Evolutionary conservation across 2,329 filamentous ascomycete genomes (phyloP).

Genomic region (Phoma sp.): DNA sequence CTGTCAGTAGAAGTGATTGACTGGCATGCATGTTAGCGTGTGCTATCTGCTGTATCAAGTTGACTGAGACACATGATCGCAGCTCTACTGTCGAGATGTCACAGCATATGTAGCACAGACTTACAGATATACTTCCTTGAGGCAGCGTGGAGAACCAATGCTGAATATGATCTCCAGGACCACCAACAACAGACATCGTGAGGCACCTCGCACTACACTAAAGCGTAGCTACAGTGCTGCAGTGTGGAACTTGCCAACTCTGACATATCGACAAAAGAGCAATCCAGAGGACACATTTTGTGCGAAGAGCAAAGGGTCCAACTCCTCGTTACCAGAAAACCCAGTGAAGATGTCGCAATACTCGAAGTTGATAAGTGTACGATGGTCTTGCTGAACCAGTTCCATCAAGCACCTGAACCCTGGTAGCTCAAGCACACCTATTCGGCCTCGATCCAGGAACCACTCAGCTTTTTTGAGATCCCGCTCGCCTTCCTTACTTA

Average conservation of each 20-base stretch:
- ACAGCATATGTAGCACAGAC: not conserved
- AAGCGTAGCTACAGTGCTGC: not conserved
- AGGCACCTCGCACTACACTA: not conserved
- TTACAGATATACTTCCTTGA: not conserved
- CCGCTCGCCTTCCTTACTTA: not conserved
- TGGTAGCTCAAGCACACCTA: not conserved
- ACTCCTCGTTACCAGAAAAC: not conserved
- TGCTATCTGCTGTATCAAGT: not conserved
- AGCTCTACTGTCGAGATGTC: not conserved
- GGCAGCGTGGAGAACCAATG: not conserved
- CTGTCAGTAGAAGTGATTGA: not conserved
- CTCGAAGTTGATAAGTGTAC: not conserved
- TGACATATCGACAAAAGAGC: not conserved
- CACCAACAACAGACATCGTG: not conserved
- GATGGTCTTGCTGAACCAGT: conserved; percentile 1
- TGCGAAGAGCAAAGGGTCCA: not conserved
- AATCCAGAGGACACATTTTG: not conserved
- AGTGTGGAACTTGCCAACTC: not conserved
- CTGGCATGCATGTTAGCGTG: not conserved
- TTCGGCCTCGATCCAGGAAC: not conserved
- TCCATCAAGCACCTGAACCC: not conserved
- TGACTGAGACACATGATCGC: not conserved
- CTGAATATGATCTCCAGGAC: not conserved
- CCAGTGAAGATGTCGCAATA: not conserved
- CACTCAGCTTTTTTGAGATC: not conserved